Base-by-base conservation (phyloP, 176 grass and related monocot genomes). In the Guadua angustifolia region DNA sequence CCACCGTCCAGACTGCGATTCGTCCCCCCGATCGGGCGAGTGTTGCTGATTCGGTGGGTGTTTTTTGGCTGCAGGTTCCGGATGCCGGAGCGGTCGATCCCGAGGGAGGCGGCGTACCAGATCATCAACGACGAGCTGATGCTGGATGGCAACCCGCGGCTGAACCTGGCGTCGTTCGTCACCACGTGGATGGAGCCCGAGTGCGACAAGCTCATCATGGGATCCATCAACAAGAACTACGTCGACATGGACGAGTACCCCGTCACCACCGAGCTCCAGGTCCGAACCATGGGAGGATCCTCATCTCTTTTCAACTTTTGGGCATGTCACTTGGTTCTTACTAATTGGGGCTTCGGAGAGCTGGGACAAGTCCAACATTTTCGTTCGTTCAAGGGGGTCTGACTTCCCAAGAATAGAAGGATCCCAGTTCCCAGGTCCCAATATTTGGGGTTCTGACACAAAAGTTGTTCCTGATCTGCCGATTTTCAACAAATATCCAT, bases 171-270 rank as follows among this genome's bases (percentile, higher is more conserved):
- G 0, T 94, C 91, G 18, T 94, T 97, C 82, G 91, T 97, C 52
- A 97, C 94, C 80, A 97, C 94, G 0, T 93, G 91, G 89, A 97
- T 93, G 91, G 89, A 97, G 86, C 94, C 91, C 2, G 89, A 97
- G 89, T 93, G 94, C 35, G 89, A 91, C 79, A 91, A 93, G 80
- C 87, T 97, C 74, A 92, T 97, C 29, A 86, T 89, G 80, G 84
- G 40, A 1, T 80, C 90, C 74, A 39, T 95, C 78, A 99, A 94
- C 83, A 99, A 99, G 89, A 99, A 99, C 89, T 99, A 99, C 63
- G 96, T 99, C 87, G 96, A 99, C 93, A 99, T 99, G 96, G 96
- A 99, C 69, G 96, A 95, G 88, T 99, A 99, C 78, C 96, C 96
- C 0, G 96, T 99, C 83, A 99, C 96, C 77, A 99, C 96, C 21